Base-by-base conservation (phyloP, 2,329 filamentous ascomycete genomes). In the Scorias spongiosa region DNA sequence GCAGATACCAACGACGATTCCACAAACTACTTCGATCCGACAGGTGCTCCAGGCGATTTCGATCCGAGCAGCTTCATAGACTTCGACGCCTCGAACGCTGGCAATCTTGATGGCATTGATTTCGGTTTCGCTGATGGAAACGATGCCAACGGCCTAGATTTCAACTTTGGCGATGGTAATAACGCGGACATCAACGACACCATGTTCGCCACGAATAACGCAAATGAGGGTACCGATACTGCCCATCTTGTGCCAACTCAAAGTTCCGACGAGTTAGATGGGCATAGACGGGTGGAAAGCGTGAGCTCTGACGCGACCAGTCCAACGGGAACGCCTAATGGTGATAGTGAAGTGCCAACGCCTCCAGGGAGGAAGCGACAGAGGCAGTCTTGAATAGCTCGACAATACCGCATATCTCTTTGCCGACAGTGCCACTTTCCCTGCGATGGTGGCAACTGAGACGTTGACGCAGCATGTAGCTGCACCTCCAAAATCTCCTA, bases 1-100 rank as follows among this genome's bases (percentile, higher is more conserved):
- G 49, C 53, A 14, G 39, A 49, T 32, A 53, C 51, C 29, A 63
- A 66, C 32, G 59, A 57, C 28, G 59, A 59, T 12, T 46, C 46
- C 2, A 51, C 48, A 11, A 61, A 54, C 30, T 49, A 46, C 18
- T 58, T 71, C 2, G 59, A 61, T 9, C 60, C 63, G 6, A 57
- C 60, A 1, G 54, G 58, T 12, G 63, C 59, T 20, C 50, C 54
- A 2, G 54, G 52, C 41, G 64, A 66, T 41, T 64, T 76, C 32
- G 74, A 78, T 47, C 65, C 78, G 2, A 72, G 76, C 49, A 63
- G 66, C n/a, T 74, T 78, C 47, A 70, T 78, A 47, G 70, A 74
- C 49, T 69, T 62, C 44, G 63, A 70, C 20, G 71, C 76, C 49
- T 75, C 72, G 51, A 44, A 42, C 28, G 10, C 12, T 34, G 43